Evolutionary conservation across 257 asterid genomes (phyloP).

Genomic region (Capsicum chinense): DNA sequence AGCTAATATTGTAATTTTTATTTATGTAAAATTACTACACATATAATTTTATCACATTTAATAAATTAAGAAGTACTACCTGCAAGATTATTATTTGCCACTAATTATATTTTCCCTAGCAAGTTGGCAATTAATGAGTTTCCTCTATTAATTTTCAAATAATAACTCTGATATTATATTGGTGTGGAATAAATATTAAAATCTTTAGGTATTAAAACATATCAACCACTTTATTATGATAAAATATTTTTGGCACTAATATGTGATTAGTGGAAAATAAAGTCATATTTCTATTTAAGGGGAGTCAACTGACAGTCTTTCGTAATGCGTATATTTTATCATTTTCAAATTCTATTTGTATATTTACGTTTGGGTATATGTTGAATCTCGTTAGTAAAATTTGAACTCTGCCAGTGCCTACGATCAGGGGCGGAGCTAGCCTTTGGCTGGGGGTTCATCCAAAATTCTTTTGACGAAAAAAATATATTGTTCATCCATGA

Average conservation of each 20-base stretch:
- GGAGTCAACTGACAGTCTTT: not conserved
- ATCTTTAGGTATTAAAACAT: slow-evolving; percentile 1
- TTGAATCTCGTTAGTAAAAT: too few species aligned
- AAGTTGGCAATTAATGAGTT: not conserved
- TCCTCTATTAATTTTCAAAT: slow-evolving; percentile 18
- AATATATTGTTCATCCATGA: too few species aligned
- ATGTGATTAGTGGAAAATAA: not conserved
- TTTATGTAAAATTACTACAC: not conserved
- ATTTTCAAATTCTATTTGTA: too few species aligned
- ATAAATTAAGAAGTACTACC: not conserved
- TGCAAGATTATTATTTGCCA: not conserved
- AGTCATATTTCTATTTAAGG: not conserved
- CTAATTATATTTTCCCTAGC: not conserved
- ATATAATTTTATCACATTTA: not conserved
- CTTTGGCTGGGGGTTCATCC: too few species aligned
- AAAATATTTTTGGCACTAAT: not conserved
- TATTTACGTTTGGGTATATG: too few species aligned
- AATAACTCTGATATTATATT: slow-evolving; percentile 5
- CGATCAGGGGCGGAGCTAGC: too few species aligned
- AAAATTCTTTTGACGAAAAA: too few species aligned
- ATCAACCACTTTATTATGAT: not conserved
- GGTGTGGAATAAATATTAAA: slow-evolving; percentile 14
- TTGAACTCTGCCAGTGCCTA: too few species aligned
- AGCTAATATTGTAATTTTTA: not conserved
- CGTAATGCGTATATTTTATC: not conserved